A percentile compares a stretch with the other conserved stretches of the same genome.
phyloP scores from a whole-genome alignment of 78 protist genomes.

The Bigelowiella natans region DNA sequence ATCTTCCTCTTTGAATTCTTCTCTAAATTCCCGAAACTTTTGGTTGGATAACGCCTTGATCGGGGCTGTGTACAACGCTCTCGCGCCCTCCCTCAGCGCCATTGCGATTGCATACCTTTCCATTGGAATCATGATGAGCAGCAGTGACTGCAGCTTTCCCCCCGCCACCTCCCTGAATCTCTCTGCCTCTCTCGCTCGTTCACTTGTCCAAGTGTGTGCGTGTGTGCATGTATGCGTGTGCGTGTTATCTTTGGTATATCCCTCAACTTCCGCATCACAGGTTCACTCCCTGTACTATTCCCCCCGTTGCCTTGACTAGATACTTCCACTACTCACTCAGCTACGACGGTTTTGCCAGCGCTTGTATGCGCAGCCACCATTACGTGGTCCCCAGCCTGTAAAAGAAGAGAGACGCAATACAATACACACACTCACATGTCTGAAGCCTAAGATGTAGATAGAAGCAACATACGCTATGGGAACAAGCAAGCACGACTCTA shows the following conservation, averaged over 20 bases:
- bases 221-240: too few species aligned
- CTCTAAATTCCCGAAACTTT: slow-evolving; percentile 29
- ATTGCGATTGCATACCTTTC: slow-evolving; percentile 69
- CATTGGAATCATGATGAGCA: too few species aligned
- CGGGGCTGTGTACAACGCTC: slow-evolving; percentile 73
- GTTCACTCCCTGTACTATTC: too few species aligned
- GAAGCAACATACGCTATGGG: not conserved
- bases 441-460: not conserved
- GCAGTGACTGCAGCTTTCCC: too few species aligned
- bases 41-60: slow-evolving; percentile 76
- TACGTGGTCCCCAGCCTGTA: slow-evolving; percentile 40
- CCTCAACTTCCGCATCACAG: too few species aligned
- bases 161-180: too few species aligned
- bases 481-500: not conserved
- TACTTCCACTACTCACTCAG: slow-evolving; percentile 68
- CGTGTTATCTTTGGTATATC: too few species aligned
- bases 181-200: too few species aligned
- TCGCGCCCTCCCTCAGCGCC: slow-evolving; percentile 41
- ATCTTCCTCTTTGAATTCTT: not conserved
- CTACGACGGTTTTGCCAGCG: slow-evolving; percentile 96
- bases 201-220: too few species aligned
- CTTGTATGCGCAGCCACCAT: slow-evolving; percentile 96
- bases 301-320: not conserved
- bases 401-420: not conserved
- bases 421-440: not conserved